Evolutionary conservation across 164 flowering plant species (phyloP), one percentile per base, ranked within the genome.

Genomic region (Vitis amurensis): DNA sequence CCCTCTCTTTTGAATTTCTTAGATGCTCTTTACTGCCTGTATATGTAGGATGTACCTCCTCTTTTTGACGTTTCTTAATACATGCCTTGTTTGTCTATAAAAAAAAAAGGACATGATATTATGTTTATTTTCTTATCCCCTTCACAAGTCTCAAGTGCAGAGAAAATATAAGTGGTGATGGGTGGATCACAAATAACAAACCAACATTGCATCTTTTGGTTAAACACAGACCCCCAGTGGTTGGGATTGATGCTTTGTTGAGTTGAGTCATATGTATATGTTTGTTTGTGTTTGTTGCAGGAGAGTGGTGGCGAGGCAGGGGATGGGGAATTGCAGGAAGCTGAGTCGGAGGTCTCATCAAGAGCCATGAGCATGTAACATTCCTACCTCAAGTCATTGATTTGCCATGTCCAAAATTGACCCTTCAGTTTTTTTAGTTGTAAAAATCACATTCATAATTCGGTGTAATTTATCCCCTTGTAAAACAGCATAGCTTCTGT

Each of bases 301-400:
- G 80, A 75, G 64, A 74, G 74, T 50, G 68, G n/a, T 12, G 27
- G 27, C 27, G 85, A 76, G 48, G 80, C 64, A 23, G 19, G 65
- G 1, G 84, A 74, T 50, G 84, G 79, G 47, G 96, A 85, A 59
- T 64, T 75, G 68, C 86, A 77, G 73, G 93, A 87, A 63, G 80
- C 82, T 11, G 94, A 88, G 59, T 55, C 83, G 7, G 92, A 84
- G 64, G 80, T 77, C 65, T 85, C 98, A 64, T 81, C 91, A 3
- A 88, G 93, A 82, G 97, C 92, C 68, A 86, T 89, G 93, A 89
- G 92, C 90, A 83, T 93, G 94, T 93, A 84, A 77, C 50, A 63
- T 67, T 56, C 13, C 47, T 37, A 19, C 69, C 52, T n/a, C 61
- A 30, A 64, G 65, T 59, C 50, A 11, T 57, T 75, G 61, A 37